phyloP scores from a whole-genome alignment of 768 basidiomycete species.

The Tricholoma sp. region DNA sequence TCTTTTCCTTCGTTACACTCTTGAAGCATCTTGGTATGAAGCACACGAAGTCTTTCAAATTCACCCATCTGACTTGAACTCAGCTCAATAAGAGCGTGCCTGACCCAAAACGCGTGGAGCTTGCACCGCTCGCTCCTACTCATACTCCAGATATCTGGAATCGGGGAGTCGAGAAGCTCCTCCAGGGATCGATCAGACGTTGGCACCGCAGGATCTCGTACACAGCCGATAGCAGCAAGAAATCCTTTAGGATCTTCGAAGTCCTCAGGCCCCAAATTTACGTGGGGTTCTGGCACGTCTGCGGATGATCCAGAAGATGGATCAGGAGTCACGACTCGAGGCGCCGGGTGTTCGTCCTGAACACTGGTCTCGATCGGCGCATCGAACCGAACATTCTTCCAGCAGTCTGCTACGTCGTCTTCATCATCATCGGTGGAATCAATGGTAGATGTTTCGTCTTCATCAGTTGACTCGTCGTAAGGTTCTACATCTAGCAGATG shows the following conservation, averaged over 20 bases:
- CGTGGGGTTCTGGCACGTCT: not conserved
- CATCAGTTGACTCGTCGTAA: not conserved
- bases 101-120: conserved; percentile 44
- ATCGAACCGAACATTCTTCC: not conserved
- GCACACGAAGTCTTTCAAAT: conserved; percentile 34
- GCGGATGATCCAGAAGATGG: not conserved
- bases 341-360: not conserved
- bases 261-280: not conserved
- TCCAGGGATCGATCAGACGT: not conserved
- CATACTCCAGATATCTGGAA: not conserved
- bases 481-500: not conserved
- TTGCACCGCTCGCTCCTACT: conserved; percentile 36
- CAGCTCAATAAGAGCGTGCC: conserved; percentile 28
- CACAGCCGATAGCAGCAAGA: not conserved
- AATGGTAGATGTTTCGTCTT: not conserved
- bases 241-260: not conserved
- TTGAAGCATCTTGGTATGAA: conserved; percentile 27
- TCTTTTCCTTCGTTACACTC: conserved; percentile 44
- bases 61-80: conserved; percentile 25
- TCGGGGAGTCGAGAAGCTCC: not conserved
- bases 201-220: conserved; percentile 1
- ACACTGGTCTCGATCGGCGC: not conserved
- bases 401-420: not conserved
- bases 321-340: not conserved
- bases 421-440: not conserved